Evolutionary conservation across 1,284 basidiomycete genomes (phyloP), one percentile per base, ranked within the genome.

Genomic region (Exsudoporus floridanus): DNA sequence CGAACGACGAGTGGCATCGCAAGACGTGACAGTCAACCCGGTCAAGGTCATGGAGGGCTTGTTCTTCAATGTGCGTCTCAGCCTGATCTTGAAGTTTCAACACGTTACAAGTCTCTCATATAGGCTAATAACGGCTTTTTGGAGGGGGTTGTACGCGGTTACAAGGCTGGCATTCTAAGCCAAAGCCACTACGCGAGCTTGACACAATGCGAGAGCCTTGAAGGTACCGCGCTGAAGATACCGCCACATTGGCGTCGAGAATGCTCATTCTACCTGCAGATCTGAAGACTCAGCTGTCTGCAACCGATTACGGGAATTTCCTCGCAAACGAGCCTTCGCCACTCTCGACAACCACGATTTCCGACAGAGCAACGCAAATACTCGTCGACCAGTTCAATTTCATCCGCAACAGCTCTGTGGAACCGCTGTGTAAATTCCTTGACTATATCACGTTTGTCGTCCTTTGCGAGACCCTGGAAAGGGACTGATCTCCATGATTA

Each of bases 221-320:
- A 99, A 79, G 96, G 96, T 68, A 64, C 14, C 16, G 25, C 27
- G 12, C 39, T 28, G 4, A 42, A 50, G 38, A 28, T 30, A 14
- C 91, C 65, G 64, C 79, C 68, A 52, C 46, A 34, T 46, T 37
- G 40, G 19, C 25, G 7, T 52, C 10, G 4, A 27, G 30, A 18
- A 51, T 38, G 19, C 53, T 57, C 44, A 54, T 30, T 25, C 10
- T 23, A 30, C 25, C 27, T 41, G 12, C 60, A 96, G 94, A 97
- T 74, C 87, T 98, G 70, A 79, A 92, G 57, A 92, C 94, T 53
- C 94, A 98, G 66, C 81, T 99, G 41, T 91, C 92, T 8, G 86
- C 95, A 7, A 99, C 96, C 10, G 97, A 99, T 77, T 99, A 99
- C 72, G 94, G 95, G 67, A 98, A 94, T 76, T 99, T 99, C 71